phyloP scores from a whole-genome alignment of 2,329 filamentous ascomycete species.

The Sclerotinia spermophila region DNA sequence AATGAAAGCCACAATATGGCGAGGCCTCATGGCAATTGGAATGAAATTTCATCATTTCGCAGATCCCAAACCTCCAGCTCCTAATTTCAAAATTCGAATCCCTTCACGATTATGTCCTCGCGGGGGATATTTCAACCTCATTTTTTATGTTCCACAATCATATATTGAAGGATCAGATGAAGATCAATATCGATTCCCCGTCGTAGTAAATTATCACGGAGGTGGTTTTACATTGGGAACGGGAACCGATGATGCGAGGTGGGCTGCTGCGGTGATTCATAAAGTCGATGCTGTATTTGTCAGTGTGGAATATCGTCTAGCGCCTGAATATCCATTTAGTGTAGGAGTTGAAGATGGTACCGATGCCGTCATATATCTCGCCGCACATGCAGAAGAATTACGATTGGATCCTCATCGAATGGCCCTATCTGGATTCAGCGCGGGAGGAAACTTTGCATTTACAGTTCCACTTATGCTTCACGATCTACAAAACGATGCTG shows the following conservation, averaged over 20 bases:
- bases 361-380: constrained; percentile 60
- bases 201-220: constrained; percentile 64
- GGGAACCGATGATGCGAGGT: constrained; percentile 60
- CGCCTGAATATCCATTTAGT: constrained; percentile 62
- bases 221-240: constrained; percentile 63
- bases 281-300: constrained; percentile 55
- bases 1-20: constrained; percentile 37
- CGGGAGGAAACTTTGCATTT: constrained; percentile 44
- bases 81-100: constrained; percentile 36
- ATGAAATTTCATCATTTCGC: constrained; percentile 38
- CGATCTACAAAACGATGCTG: constrained; percentile 41
- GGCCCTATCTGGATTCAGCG: constrained; percentile 59
- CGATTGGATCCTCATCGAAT: constrained; percentile 54
- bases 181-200: constrained; percentile 41
- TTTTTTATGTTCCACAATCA: constrained; percentile 43
- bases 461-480: constrained; percentile 43
- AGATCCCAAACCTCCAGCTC: constrained; percentile 32
- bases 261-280: constrained; percentile 51
- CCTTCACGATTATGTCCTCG: constrained; percentile 33
- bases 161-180: constrained; percentile 37
- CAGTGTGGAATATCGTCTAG: constrained; percentile 65
- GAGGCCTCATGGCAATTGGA: constrained; percentile 37
- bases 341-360: constrained; percentile 62
- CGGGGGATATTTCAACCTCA: constrained; percentile 39
- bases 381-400: constrained; percentile 52